A percentile compares a stretch with the other conserved stretches of the same genome.
Evolutionary conservation across 2,329 filamentous ascomycete species (phyloP).

Genomic region (Clonostachys byssicola): DNA sequence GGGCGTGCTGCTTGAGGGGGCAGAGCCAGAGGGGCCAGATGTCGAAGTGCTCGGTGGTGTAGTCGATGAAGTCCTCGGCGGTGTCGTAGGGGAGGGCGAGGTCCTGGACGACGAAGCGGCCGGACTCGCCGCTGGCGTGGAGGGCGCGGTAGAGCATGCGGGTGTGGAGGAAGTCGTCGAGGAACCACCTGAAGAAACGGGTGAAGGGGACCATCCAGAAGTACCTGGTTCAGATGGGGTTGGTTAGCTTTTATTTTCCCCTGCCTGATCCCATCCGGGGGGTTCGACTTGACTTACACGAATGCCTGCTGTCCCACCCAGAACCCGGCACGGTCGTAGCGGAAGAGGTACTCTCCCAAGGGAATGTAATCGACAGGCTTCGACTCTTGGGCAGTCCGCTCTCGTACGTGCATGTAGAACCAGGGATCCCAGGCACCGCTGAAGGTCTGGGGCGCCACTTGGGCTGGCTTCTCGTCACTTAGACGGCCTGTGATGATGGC

Average conservation of each 20-base stretch:
- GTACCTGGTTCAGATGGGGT: slow-evolving; percentile 35
- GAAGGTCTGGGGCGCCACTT: slow-evolving; percentile 44
- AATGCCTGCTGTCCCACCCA: slow-evolving; percentile 67
- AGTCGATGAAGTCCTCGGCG: slow-evolving; percentile 49
- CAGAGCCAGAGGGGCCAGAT: slow-evolving; percentile 62
- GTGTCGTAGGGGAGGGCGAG: slow-evolving; percentile 52
- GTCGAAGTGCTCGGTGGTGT: slow-evolving; percentile 40
- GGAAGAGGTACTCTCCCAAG: slow-evolving; percentile 69
- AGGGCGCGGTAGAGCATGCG: slow-evolving; percentile 71
- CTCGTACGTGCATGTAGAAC: slow-evolving; percentile 70
- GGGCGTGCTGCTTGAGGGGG: slow-evolving; percentile 41
- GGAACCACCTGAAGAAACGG: slow-evolving; percentile 59
- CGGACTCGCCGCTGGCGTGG: slow-evolving; percentile 61
- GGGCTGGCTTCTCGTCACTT: slow-evolving; percentile 44
- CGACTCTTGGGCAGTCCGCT: slow-evolving; percentile 18
- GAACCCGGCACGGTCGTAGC: slow-evolving; percentile 72
- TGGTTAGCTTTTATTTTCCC: too few species aligned
- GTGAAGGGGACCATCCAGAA: slow-evolving; percentile 63
- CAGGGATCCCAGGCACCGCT: slow-evolving; percentile 62
- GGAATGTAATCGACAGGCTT: slow-evolving; percentile 53
- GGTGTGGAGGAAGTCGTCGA: slow-evolving; percentile 71
- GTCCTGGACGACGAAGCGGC: slow-evolving; percentile 66
- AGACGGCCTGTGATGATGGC: slow-evolving; percentile 64
- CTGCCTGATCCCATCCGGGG: too few species aligned
- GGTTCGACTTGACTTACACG: slow-evolving; percentile 1